Percentiles rank a stretch among this genome's conserved stretches.
Evolutionary conservation across 768 basidiomycete genomes (phyloP).

Genomic region (Serendipita indica): DNA sequence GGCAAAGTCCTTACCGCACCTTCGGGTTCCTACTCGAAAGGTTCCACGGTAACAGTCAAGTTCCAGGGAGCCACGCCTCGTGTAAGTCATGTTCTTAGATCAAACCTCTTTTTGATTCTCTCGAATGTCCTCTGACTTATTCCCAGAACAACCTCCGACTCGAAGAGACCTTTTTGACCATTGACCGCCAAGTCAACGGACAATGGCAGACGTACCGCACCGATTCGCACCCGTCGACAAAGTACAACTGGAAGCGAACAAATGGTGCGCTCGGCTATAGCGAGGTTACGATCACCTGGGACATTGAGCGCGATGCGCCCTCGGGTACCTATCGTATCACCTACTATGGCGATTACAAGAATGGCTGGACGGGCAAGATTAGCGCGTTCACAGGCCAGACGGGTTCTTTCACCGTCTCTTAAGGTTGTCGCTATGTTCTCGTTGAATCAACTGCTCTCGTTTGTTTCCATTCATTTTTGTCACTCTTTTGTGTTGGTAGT

Average conservation of each 20-base stretch:
- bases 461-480: no score
- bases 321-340: constrained; percentile 56
- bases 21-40: constrained; percentile 34
- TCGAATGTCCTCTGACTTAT: background rate
- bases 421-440: no score
- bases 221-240: constrained; percentile 69
- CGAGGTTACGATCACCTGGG: constrained; percentile 55
- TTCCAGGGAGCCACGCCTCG: constrained; percentile 71
- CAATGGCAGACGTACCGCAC: constrained; percentile 46
- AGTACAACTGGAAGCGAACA: constrained; percentile 47
- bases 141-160: constrained; percentile 59
- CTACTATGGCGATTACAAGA: constrained; percentile 67
- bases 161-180: constrained; percentile 55
- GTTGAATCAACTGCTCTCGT: no score
- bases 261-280: constrained; percentile 45
- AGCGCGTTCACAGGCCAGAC: constrained; percentile 48
- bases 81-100: constrained; percentile 33
- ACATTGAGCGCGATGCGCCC: constrained; percentile 26
- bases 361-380: constrained; percentile 42
- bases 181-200: constrained; percentile 35
- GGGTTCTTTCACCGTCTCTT: constrained; percentile 43
- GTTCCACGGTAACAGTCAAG: constrained; percentile 42
- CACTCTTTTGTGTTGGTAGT: no score
- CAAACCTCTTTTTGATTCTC: background rate
- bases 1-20: constrained; percentile 40